phyloP scores from a whole-genome alignment of 768 basidiomycete species.

The Pleurotus pulmonarius region DNA sequence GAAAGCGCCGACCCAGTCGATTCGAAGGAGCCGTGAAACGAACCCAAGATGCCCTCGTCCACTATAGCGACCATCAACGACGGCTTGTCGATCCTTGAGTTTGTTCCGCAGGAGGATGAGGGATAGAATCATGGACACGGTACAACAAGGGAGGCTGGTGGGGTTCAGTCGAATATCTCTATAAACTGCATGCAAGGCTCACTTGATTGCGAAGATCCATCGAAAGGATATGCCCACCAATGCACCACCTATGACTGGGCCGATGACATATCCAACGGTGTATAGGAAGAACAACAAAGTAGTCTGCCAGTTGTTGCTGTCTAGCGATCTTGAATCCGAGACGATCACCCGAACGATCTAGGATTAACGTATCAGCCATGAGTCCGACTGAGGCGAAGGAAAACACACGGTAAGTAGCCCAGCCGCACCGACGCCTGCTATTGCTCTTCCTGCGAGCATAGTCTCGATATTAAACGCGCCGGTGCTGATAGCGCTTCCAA shows the following conservation, averaged over 20 bases:
- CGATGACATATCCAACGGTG: slow-evolving; percentile 35
- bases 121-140: slow-evolving; percentile 31
- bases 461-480: slow-evolving; percentile 42
- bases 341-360: slow-evolving; percentile 41
- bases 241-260: slow-evolving; percentile 42
- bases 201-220: slow-evolving; percentile 59
- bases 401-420: slow-evolving; percentile 30
- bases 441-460: slow-evolving; percentile 41
- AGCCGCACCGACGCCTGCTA: slow-evolving; percentile 47
- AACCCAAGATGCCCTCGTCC: slow-evolving; percentile 12
- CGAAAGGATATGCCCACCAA: slow-evolving; percentile 38
- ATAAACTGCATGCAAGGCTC: slow-evolving; percentile 10
- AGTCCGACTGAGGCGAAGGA: background rate
- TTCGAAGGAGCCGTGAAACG: slow-evolving; percentile 23
- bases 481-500: slow-evolving; percentile 45
- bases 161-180: background rate
- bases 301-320: slow-evolving; percentile 40
- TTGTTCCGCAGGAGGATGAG: slow-evolving; percentile 37
- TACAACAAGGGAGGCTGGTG: slow-evolving; percentile 34
- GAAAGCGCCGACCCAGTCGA: slow-evolving; percentile 46
- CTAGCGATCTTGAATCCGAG: slow-evolving; percentile 37
- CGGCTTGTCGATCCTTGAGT: slow-evolving; percentile 16
- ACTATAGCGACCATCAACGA: background rate
- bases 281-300: slow-evolving; percentile 40
- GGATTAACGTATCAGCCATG: background rate